Conservation (phyloP, 1,284 basidiomycete species). For the Tylopilus sp. region DNA sequence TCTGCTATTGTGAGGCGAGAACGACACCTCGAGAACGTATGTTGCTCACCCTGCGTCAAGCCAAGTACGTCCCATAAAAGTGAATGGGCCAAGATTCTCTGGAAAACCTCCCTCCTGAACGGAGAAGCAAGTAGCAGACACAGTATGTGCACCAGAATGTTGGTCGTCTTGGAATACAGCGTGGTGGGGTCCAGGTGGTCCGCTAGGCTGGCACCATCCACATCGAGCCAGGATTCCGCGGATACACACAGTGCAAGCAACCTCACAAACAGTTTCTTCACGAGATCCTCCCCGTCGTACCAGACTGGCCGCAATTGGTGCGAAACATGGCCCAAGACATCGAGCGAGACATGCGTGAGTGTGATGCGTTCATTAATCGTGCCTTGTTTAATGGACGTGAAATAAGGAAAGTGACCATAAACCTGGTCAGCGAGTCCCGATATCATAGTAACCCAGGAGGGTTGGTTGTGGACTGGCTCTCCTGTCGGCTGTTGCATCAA, state of each 20-base stretch:
- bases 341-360: conserved; percentile 53
- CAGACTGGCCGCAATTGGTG: conserved; percentile 52
- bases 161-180: conserved; percentile 39
- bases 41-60: conserved; percentile 43
- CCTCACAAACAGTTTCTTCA: conserved; percentile 48
- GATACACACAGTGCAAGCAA: conserved; percentile 53
- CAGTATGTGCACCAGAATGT: conserved; percentile 39
- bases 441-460: conserved; percentile 46
- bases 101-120: conserved; percentile 34
- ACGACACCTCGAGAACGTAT: not conserved
- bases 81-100: conserved; percentile 45
- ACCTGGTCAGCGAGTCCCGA: conserved; percentile 52
- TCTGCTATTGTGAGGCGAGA: conserved; percentile 32
- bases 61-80: conserved; percentile 49
- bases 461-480: conserved; percentile 30
- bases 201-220: conserved; percentile 36
- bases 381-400: conserved; percentile 47
- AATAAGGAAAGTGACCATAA: conserved; percentile 48
- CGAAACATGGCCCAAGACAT: conserved; percentile 51
- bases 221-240: conserved; percentile 58
- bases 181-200: conserved; percentile 41
- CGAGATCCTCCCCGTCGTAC: conserved; percentile 42
- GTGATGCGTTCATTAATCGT: conserved; percentile 57
- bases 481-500: conserved; percentile 40
- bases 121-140: conserved; percentile 41